Conservation (phyloP, 2,329 filamentous ascomycete genomes). For the Fusarium chaquense region DNA sequence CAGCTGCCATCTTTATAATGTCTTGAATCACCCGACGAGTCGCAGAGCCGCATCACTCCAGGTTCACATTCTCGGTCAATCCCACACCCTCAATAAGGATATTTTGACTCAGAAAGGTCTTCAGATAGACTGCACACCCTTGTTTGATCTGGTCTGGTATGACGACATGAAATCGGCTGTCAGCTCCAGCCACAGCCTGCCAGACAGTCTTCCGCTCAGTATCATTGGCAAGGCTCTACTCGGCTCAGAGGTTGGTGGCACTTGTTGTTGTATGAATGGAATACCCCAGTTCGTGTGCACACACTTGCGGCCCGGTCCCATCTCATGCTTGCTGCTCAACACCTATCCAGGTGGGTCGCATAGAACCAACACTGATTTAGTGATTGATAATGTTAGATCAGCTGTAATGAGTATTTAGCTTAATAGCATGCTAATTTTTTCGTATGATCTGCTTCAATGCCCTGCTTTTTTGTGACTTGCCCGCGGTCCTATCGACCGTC, state of each 20-base stretch:
- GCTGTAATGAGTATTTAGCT: too few species aligned
- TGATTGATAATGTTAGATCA: too few species aligned
- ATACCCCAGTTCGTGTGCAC: slow-evolving; percentile 27
- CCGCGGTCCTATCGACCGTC: slow-evolving; percentile 4
- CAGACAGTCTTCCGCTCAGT: slow-evolving; percentile 7
- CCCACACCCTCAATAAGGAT: slow-evolving; percentile 13
- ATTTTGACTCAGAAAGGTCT: slow-evolving; percentile 5
- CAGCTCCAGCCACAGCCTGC: slow-evolving; percentile 23
- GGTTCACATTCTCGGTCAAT: slow-evolving; percentile 41
- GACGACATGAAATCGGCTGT: slow-evolving; percentile 36
- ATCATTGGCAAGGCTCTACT: slow-evolving; percentile 9
- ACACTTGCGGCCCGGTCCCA: slow-evolving; percentile 28
- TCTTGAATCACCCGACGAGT: neutral
- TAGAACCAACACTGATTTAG: too few species aligned
- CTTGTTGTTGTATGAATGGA: slow-evolving; percentile 12
- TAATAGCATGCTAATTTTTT: too few species aligned
- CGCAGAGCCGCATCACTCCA: slow-evolving; percentile 41
- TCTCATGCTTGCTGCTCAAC: slow-evolving; percentile 22
- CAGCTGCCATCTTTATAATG: slow-evolving; percentile 37
- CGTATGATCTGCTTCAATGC: too few species aligned
- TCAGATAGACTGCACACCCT: neutral
- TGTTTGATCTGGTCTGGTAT: slow-evolving; percentile 25
- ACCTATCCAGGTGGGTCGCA: neutral
- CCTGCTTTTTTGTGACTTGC: too few species aligned
- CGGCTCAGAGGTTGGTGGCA: slow-evolving; percentile 27